phyloP scores from a whole-genome alignment of 352 stramenopile genomes.

The Thalassiosira hispida region DNA sequence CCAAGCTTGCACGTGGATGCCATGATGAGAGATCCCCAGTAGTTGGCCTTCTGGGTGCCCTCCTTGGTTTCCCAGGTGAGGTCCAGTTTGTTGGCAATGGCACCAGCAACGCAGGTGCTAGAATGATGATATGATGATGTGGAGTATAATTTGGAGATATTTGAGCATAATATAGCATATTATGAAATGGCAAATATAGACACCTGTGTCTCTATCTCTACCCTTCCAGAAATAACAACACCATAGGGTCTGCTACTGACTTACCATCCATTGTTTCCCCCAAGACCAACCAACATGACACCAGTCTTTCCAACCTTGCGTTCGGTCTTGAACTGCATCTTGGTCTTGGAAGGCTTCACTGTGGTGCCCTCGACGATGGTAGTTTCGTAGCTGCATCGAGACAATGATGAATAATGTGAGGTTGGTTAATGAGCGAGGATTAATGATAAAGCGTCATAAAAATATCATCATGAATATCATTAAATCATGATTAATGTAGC shows the following conservation, averaged over 20 bases:
- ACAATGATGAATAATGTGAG: constrained; percentile 21
- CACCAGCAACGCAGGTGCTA: constrained; percentile 88
- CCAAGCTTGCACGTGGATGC: constrained; percentile 96
- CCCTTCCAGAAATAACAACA: background rate
- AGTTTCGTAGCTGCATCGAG: constrained; percentile 81
- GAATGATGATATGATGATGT: constrained; percentile 84
- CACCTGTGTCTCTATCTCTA: too few species aligned
- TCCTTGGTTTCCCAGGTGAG: constrained; percentile 98
- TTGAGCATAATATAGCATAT: too few species aligned
- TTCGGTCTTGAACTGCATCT: constrained; percentile 97
- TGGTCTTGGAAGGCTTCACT: constrained; percentile 90
- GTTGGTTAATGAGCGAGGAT: too few species aligned
- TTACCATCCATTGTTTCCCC: constrained; percentile 97
- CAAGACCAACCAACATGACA: constrained; percentile 98
- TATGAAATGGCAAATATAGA: too few species aligned
- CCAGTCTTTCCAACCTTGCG: constrained; percentile 92
- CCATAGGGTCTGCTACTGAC: constrained; percentile 6
- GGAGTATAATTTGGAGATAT: background rate
- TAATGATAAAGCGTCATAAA: too few species aligned
- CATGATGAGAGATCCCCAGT: constrained; percentile 97
- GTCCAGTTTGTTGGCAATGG: constrained; percentile 97
- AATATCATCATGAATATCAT: too few species aligned
- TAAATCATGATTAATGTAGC: too few species aligned
- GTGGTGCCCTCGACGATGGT: constrained; percentile 89
- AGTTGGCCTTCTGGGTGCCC: constrained; percentile 93